Conservation (phyloP, 352 stramenopile species). For the Blastocystis sp. region DNA sequence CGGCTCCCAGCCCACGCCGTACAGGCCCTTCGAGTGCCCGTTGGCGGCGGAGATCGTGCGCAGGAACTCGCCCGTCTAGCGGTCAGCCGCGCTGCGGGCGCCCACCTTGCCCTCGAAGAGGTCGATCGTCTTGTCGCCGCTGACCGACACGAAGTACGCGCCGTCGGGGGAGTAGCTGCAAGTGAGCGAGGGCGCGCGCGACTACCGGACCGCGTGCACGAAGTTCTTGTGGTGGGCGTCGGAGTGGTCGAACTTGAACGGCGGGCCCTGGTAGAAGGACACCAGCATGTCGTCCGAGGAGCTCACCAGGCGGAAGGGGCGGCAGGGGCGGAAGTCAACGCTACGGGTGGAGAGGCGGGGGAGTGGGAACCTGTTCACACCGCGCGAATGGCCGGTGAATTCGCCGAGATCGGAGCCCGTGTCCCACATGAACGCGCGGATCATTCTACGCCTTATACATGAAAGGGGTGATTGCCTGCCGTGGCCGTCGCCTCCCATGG, state of each 20-base stretch:
- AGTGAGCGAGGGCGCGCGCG: background rate
- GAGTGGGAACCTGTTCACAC: slow-evolving; percentile 73
- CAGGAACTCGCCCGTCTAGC: slow-evolving; percentile 78
- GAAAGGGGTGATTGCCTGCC: slow-evolving; percentile 75
- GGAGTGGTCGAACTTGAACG: slow-evolving; percentile 85
- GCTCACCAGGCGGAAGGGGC: slow-evolving; percentile 82
- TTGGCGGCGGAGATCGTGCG: slow-evolving; percentile 73
- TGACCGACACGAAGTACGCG: slow-evolving; percentile 78
- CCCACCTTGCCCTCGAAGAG: slow-evolving; percentile 62
- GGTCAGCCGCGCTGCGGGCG: slow-evolving; percentile 76
- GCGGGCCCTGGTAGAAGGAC: slow-evolving; percentile 79
- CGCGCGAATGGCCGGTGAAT: slow-evolving; percentile 82
- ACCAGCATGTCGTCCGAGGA: slow-evolving; percentile 82
- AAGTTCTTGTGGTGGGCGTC: slow-evolving; percentile 82
- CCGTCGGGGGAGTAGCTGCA: slow-evolving; percentile 78
- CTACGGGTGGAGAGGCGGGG: slow-evolving; percentile 68
- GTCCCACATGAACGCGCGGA: slow-evolving; percentile 82
- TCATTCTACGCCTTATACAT: background rate
- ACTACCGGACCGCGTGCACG: slow-evolving; percentile 79
- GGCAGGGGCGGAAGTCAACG: slow-evolving; percentile 81
- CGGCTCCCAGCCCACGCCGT: slow-evolving; percentile 80
- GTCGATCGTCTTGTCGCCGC: slow-evolving; percentile 80
- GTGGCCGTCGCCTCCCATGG: slow-evolving; percentile 79
- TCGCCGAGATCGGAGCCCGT: slow-evolving; percentile 81
- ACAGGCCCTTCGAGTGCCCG: slow-evolving; percentile 79